Percentiles rank a stretch among this genome's conserved stretches.
Evolutionary conservation across 495 filamentous ascomycete species (phyloP).

Genomic region (Ramalina peruviana): DNA sequence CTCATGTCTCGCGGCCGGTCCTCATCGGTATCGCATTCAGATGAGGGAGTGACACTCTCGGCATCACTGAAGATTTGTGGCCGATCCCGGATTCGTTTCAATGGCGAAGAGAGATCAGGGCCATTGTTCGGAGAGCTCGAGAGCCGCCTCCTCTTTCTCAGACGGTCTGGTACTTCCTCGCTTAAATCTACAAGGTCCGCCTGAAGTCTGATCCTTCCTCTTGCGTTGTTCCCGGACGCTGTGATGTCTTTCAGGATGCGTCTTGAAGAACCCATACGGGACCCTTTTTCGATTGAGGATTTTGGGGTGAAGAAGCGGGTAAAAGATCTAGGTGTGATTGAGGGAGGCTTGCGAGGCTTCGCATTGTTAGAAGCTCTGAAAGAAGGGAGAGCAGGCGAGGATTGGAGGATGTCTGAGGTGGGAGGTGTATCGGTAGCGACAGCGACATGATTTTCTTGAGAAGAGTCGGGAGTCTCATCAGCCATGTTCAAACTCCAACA

Average conservation of each 20-base stretch:
- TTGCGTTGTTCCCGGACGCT: conserved; percentile 45
- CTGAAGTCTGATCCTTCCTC: conserved; percentile 4
- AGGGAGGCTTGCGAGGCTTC: conserved; percentile 34
- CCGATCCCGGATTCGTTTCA: conserved; percentile 10
- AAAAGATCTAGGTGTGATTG: conserved; percentile 64
- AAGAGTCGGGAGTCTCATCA: conserved; percentile 1
- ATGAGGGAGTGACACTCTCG: neutral
- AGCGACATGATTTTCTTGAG: conserved; percentile 4
- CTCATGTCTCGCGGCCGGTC: neutral
- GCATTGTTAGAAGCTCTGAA: conserved; percentile 11
- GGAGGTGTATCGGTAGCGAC: neutral
- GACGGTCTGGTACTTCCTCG: conserved; percentile 7
- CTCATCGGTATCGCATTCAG: neutral
- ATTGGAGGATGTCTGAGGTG: conserved; percentile 1
- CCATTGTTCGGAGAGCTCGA: conserved; percentile 18
- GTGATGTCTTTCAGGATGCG: conserved; percentile 59
- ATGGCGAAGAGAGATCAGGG: conserved; percentile 16
- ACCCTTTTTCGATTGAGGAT: conserved; percentile 25
- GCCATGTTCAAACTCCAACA: neutral
- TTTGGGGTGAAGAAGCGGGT: conserved; percentile 71
- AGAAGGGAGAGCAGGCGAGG: conserved; percentile 9
- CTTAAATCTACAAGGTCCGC: conserved; percentile 24
- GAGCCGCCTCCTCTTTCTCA: conserved; percentile 28
- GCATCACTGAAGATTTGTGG: conserved; percentile 4
- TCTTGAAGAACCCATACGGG: conserved; percentile 38